phyloP scores from a whole-genome alignment of 1,284 basidiomycete genomes.

The Pascua guehoae region DNA sequence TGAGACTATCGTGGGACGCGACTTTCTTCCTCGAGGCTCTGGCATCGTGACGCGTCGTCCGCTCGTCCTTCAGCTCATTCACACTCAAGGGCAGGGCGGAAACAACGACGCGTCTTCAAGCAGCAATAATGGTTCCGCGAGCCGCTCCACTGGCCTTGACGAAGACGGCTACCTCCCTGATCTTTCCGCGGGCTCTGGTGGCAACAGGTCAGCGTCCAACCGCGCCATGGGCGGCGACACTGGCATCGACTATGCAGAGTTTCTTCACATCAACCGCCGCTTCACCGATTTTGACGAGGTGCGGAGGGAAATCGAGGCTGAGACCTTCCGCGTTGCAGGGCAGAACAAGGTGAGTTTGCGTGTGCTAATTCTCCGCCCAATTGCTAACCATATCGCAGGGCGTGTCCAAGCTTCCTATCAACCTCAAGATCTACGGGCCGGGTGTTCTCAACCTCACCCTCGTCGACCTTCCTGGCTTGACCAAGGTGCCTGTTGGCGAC shows the following conservation, averaged over 20 bases:
- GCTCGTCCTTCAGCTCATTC: conserved; percentile 90
- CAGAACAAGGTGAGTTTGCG: conserved; percentile 71
- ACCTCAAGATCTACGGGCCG: conserved; percentile 89
- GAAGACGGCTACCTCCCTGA: conserved; percentile 41
- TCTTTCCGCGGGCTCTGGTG: conserved; percentile 25
- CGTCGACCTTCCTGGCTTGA: conserved; percentile 93
- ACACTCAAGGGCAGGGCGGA: conserved; percentile 59
- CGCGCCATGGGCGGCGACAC: conserved; percentile 31
- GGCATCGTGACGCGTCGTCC: conserved; percentile 89
- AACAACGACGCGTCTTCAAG: neutral
- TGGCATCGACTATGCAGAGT: conserved; percentile 89
- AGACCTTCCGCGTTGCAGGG: conserved; percentile 94
- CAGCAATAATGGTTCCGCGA: neutral
- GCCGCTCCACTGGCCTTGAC: conserved; percentile 4
- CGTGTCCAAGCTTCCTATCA: conserved; percentile 91
- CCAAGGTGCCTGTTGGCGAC: conserved; percentile 75
- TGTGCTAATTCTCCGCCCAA: neutral
- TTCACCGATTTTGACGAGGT: conserved; percentile 95
- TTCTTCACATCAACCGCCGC: conserved; percentile 90
- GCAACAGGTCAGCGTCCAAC: conserved; percentile 12
- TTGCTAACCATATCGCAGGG: conserved; percentile 52
- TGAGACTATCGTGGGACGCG: conserved; percentile 79
- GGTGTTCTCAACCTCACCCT: conserved; percentile 92
- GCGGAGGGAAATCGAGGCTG: conserved; percentile 93
- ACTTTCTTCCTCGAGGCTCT: conserved; percentile 79